Evolutionary conservation across 164 flowering plant genomes (phyloP).

Genomic region (Aristolochia californica): DNA sequence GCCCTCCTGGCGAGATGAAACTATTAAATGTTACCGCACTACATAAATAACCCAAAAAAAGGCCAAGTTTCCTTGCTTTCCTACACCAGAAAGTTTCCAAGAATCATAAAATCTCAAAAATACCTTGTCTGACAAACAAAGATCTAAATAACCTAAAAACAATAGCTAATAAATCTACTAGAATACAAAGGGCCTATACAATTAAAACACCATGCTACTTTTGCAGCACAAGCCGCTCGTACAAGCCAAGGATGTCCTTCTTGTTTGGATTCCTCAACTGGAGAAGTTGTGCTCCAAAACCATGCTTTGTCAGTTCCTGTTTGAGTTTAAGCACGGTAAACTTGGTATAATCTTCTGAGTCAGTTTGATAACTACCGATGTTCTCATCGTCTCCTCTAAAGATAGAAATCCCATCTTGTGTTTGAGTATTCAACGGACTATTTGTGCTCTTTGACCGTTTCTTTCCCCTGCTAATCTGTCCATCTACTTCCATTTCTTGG

Average conservation of each 20-base stretch:
- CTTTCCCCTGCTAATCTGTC: constrained; percentile 23
- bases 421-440: constrained; percentile 43
- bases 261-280: constrained; percentile 64
- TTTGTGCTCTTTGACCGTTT: constrained; percentile 64
- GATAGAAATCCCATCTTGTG: constrained; percentile 80
- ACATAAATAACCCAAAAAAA: too few relatives aligned
- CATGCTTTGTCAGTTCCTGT: constrained; percentile 80
- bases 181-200: neutral
- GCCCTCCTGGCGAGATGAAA: too few relatives aligned
- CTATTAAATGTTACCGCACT: too few relatives aligned
- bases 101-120: too few relatives aligned
- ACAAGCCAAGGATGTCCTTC: constrained; percentile 66
- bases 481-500: constrained; percentile 50
- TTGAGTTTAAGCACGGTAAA: constrained; percentile 68
- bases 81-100: too few relatives aligned
- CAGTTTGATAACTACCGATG: constrained; percentile 34
- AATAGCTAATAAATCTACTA: too few relatives aligned
- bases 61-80: too few relatives aligned
- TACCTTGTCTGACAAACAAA: too few relatives aligned
- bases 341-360: constrained; percentile 62
- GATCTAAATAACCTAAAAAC: too few relatives aligned
- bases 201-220: constrained; percentile 10
- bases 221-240: constrained; percentile 58
- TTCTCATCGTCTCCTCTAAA: constrained; percentile 43
- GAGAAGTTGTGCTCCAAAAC: constrained; percentile 76